Percentiles rank a stretch among this genome's conserved stretches.
Evolutionary conservation across 202 grass and related monocot species (phyloP).

Genomic region (Schoenoplectus tabernaemontani): DNA sequence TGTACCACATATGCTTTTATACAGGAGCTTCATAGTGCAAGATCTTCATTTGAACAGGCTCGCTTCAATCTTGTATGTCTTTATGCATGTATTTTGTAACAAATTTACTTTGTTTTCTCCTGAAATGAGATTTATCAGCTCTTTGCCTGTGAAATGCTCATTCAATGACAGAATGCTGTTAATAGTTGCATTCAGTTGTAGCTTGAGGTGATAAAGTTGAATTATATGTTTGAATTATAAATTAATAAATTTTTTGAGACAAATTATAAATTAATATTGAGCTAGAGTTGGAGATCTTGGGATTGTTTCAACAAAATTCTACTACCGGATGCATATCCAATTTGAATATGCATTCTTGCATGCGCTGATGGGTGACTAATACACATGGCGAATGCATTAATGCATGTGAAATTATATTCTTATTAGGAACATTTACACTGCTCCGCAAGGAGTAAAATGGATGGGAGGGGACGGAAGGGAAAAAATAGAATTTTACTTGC

Average conservation of each 20-base stretch:
- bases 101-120: background rate
- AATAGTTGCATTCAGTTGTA: background rate
- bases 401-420: too few species aligned
- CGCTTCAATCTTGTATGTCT: slow-evolving; percentile 83
- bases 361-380: background rate
- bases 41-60: slow-evolving; percentile 98
- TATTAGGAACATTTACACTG: too few species aligned
- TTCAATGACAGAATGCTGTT: background rate
- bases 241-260: too few species aligned
- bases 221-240: too few species aligned
- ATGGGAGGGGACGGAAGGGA: too few species aligned
- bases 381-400: background rate
- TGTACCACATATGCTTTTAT: slow-evolving; percentile 14
- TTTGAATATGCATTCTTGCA: background rate
- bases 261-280: background rate
- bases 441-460: too few species aligned
- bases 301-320: background rate
- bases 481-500: too few species aligned
- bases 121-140: background rate
- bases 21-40: slow-evolving; percentile 83
- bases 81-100: slow-evolving; percentile 16
- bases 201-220: background rate
- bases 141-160: background rate
- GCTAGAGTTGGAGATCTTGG: background rate
- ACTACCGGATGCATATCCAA: background rate